Evolutionary conservation across 1,139 yeast genomes (phyloP).

Genomic region (Pichia sp.): DNA sequence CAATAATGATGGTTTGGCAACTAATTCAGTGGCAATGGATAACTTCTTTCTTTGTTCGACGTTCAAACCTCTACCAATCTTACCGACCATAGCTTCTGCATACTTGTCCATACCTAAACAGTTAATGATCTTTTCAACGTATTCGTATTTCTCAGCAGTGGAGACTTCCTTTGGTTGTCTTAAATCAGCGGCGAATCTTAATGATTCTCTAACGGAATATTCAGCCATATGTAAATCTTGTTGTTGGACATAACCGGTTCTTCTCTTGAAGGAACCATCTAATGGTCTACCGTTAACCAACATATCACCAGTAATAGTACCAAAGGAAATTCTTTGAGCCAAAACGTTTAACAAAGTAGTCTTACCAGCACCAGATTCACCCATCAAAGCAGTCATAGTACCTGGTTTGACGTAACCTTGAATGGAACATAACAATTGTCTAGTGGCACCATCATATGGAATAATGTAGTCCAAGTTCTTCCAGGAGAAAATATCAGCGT

Average conservation of each 20-base stretch:
- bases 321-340: conserved; percentile 50
- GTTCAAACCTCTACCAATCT: conserved; percentile 50
- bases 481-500: conserved; percentile 43
- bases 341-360: conserved; percentile 58
- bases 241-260: conserved; percentile 59
- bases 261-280: conserved; percentile 43
- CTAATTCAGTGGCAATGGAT: conserved; percentile 49
- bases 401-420: conserved; percentile 60
- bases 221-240: conserved; percentile 53
- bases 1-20: conserved; percentile 47
- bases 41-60: conserved; percentile 47
- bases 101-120: conserved; percentile 49
- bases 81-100: conserved; percentile 55
- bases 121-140: conserved; percentile 49
- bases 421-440: conserved; percentile 35
- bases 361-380: conserved; percentile 73
- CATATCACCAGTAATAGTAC: conserved; percentile 52
- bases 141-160: conserved; percentile 43
- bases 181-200: conserved; percentile 50
- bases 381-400: conserved; percentile 57
- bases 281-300: conserved; percentile 49
- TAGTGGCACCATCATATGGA: conserved; percentile 39
- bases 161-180: conserved; percentile 46
- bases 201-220: conserved; percentile 50
- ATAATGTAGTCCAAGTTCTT: conserved; percentile 37